These are phyloP conservation scores for Fraxinus pennsylvanica DNA, from an alignment of 257 asterid species.

Conservation along the genomic window DNA sequence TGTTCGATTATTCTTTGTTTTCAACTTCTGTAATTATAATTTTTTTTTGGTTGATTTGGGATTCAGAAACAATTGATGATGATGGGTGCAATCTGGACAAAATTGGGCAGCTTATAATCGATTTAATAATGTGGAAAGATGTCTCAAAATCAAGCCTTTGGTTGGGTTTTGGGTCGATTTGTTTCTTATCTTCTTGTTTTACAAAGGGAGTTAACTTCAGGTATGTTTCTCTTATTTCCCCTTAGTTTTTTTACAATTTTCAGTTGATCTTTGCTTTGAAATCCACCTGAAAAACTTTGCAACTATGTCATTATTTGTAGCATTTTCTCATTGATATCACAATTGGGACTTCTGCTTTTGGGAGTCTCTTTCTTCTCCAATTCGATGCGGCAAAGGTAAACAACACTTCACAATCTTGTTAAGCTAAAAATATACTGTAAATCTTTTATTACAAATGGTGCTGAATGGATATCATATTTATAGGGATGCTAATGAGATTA, in stretches of 20 bases:
- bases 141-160: conserved; percentile 91
- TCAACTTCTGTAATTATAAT: background rate
- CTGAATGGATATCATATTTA: conserved; percentile 20
- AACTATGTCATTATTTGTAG: conserved; percentile 39
- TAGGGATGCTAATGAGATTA: conserved; percentile 48
- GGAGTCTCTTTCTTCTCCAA: conserved; percentile 73
- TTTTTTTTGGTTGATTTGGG: conserved; percentile 10
- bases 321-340: conserved; percentile 76
- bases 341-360: conserved; percentile 69
- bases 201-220: conserved; percentile 64
- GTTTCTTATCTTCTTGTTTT: conserved; percentile 82
- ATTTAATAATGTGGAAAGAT: conserved; percentile 92
- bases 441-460: background rate
- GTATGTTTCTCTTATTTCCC: conserved; percentile 36
- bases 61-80: conserved; percentile 41
- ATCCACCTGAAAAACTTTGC: background rate
- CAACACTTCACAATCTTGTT: background rate
- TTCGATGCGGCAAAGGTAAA: conserved; percentile 71
- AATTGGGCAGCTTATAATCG: conserved; percentile 50
- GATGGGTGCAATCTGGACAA: conserved; percentile 54
- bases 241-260: background rate
- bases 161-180: conserved; percentile 89
- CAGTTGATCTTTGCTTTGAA: background rate
- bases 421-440: background rate
- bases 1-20: background rate